Percentiles rank a stretch among this genome's conserved stretches.
phyloP scores from a whole-genome alignment of 768 basidiomycete species.

The Mycena albidolilacea region DNA sequence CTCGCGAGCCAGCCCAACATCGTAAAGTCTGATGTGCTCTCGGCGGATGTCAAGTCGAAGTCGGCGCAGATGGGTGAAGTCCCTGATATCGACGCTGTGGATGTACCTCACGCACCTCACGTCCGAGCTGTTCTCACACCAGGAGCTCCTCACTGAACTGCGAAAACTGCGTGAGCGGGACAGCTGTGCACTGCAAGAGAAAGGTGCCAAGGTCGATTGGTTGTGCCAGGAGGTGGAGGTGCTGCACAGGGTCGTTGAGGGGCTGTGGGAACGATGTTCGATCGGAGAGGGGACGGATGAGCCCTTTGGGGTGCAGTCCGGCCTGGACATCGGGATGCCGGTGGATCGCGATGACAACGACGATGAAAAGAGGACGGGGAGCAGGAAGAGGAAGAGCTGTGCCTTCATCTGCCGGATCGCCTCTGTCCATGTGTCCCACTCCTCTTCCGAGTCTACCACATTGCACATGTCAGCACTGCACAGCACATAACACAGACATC shows the following conservation, averaged over 20 bases:
- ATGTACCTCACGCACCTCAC: constrained; percentile 83
- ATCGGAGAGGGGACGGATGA: constrained; percentile 57
- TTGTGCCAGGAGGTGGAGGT: constrained; percentile 86
- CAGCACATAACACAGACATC: too few species aligned
- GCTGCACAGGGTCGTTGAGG: constrained; percentile 88
- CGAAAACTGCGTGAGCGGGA: constrained; percentile 76
- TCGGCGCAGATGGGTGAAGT: too few species aligned
- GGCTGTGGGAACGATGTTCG: constrained; percentile 79
- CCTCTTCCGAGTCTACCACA: too few species aligned
- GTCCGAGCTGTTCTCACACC: constrained; percentile 81
- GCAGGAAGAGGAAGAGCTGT: too few species aligned
- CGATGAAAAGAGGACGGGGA: too few species aligned
- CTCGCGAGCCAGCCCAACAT: constrained; percentile 8
- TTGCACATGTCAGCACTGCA: too few species aligned
- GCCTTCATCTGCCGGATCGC: too few species aligned
- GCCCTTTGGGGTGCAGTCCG: constrained; percentile 41
- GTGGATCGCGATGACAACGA: too few species aligned
- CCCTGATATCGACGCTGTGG: too few species aligned
- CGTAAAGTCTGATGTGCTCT: constrained; percentile 9
- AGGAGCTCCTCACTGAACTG: constrained; percentile 76
- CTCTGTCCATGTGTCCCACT: too few species aligned
- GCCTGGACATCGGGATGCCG: constrained; percentile 51
- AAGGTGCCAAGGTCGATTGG: constrained; percentile 75
- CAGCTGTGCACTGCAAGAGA: constrained; percentile 67
- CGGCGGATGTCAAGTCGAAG: too few species aligned